Base-by-base conservation (phyloP, 2,329 filamentous ascomycete species). In the Beauveria brongniartii region DNA sequence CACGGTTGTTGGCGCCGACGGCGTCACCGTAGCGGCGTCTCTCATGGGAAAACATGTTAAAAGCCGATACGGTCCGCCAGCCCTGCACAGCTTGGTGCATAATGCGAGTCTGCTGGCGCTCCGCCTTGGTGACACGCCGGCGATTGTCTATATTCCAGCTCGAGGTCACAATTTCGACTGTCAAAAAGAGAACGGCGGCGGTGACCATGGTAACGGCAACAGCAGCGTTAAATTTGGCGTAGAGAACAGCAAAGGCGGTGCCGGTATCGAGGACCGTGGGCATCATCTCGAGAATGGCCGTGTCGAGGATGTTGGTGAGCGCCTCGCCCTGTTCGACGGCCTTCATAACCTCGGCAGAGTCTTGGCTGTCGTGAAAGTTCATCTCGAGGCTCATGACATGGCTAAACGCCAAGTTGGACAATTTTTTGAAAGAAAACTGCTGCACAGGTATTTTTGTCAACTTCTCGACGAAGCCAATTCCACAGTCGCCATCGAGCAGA, bases 321-420 rank as follows among this genome's bases (percentile, higher is more conserved):
- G 83, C 79, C 46, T 80, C 76, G 0, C 85, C 88, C 65, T 88
- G 85, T 55, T 81, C 78, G n/a, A 90, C 80, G 3, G 85, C 81
- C 64, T 84, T 82, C 69, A 85, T 82, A 0, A 90, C 76, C 63
- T 88, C 83, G 1, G 84, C 85, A 1, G 84, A 85, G 59, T 82
- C 80, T 64, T 87, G 87, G 55, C 80, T 80, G 20, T 84, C 83
- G 68, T 91, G 87, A 59, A 89, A 90, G 63, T 89, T 85, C 74
- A 87, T 87, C 0, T 85, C 87, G 1, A 90, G 76, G n/a, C 75
- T 77, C 79, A 91, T 85, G 40, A 90, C 79, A 62, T 90, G 86
- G 61, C 80, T 78, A 68, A 89, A 90, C 0, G 86, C 82, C 2
- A 83, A 78, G 1, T 55, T 55, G 24, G 53, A 55, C 24, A 55